Conservation (phyloP, 2,329 filamentous ascomycete genomes). For the Stylonectria norvegica region DNA sequence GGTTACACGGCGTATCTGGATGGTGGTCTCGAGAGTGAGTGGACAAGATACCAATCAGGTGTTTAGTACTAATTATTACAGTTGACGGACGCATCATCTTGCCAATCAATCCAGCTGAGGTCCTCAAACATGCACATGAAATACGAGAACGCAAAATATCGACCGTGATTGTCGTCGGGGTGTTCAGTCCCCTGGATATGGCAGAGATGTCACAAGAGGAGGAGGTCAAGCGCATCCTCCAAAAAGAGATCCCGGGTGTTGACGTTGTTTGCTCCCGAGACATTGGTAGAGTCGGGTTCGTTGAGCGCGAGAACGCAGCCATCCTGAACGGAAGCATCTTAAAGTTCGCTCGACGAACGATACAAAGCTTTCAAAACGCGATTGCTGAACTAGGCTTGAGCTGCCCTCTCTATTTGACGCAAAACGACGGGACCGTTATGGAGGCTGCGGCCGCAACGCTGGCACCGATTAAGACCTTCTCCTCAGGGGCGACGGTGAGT, state of each 20-base stretch:
- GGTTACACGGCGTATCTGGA: neutral
- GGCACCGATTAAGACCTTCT: conserved; percentile 58
- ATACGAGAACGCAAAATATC: neutral
- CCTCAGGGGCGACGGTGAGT: conserved; percentile 58
- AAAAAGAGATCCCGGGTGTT: neutral
- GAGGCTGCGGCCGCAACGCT: conserved; percentile 48
- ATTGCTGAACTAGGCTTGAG: conserved; percentile 44
- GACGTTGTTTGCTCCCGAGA: neutral
- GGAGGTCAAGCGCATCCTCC: neutral
- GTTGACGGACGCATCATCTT: neutral
- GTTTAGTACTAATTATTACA: neutral
- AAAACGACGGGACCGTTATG: conserved; percentile 60
- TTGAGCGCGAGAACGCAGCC: conserved; percentile 54
- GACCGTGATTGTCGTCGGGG: neutral
- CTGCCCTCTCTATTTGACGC: conserved; percentile 56
- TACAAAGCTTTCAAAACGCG: conserved; percentile 50
- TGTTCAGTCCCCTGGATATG: neutral
- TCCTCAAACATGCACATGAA: neutral
- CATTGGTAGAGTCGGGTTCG: neutral
- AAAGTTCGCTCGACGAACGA: conserved; percentile 52
- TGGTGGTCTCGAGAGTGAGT: neutral
- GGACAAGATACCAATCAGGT: neutral
- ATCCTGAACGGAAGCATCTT: conserved; percentile 61
- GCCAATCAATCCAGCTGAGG: neutral
- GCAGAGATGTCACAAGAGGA: neutral